Conservation (phyloP, 768 basidiomycete species). For the Suillus americanus region DNA sequence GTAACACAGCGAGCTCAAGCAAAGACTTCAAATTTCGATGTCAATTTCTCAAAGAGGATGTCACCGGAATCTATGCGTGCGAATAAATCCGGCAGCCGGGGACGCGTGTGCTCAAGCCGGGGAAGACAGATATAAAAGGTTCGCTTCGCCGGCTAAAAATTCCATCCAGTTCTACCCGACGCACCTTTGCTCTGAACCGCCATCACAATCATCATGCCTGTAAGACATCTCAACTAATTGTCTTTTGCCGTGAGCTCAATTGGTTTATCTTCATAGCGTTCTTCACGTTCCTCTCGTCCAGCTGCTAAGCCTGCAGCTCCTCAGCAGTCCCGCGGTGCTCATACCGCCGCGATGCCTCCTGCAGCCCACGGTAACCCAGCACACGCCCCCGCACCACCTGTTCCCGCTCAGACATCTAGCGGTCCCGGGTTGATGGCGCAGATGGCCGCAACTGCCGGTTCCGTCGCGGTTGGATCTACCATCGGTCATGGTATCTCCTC, state of each 20-base stretch:
- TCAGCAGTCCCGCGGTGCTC: conserved; percentile 46
- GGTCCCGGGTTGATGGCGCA: conserved; percentile 76
- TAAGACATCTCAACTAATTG: conserved; percentile 30
- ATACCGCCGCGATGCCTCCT: conserved; percentile 48
- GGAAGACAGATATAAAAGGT: conserved; percentile 21
- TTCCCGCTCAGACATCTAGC: conserved; percentile 35
- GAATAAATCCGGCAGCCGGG: background rate
- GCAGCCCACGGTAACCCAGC: conserved; percentile 43
- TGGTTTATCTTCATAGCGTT: conserved; percentile 48
- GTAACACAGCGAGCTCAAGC: conserved; percentile 1
- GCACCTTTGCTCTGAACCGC: conserved; percentile 18
- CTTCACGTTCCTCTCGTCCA: conserved; percentile 71
- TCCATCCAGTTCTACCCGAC: conserved; percentile 5
- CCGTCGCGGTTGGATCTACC: conserved; percentile 84
- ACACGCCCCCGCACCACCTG: conserved; percentile 41
- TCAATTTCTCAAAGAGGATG: conserved; percentile 6
- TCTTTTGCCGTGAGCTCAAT: background rate
- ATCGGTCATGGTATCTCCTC: conserved; percentile 87
- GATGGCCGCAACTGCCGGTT: conserved; percentile 90
- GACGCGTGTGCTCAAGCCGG: conserved; percentile 17
- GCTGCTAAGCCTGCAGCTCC: conserved; percentile 55
- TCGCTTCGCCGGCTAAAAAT: conserved; percentile 14
- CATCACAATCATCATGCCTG: conserved; percentile 43
- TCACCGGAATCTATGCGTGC: conserved; percentile 13
- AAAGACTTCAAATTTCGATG: background rate